Evolutionary conservation across 1,284 basidiomycete species (phyloP).

Genomic region (Trichosporon sp.): DNA sequence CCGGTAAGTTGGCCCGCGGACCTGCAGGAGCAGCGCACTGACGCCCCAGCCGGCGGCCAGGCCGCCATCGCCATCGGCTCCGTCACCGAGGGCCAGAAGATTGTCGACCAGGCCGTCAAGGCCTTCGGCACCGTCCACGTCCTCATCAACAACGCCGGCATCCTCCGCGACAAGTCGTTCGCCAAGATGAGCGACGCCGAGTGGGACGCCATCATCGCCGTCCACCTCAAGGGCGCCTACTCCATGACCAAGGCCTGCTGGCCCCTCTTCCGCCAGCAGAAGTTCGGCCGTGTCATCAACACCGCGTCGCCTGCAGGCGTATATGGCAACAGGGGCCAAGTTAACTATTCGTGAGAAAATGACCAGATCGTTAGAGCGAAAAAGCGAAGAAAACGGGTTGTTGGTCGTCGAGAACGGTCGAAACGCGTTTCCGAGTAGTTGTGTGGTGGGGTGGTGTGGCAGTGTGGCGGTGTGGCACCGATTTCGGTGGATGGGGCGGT

Average conservation of each 20-base stretch:
- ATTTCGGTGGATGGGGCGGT: neutral
- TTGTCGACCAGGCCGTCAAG: slow-evolving; percentile 77
- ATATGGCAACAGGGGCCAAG: slow-evolving; percentile 90
- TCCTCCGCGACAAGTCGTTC: slow-evolving; percentile 74
- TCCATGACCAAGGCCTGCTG: slow-evolving; percentile 94
- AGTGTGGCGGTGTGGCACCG: neutral
- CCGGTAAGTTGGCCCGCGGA: slow-evolving; percentile 55
- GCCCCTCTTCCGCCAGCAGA: slow-evolving; percentile 92
- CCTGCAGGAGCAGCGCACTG: neutral
- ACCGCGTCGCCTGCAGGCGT: slow-evolving; percentile 62
- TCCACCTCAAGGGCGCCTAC: slow-evolving; percentile 95
- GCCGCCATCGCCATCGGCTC: slow-evolving; percentile 84
- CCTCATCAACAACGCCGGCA: slow-evolving; percentile 96
- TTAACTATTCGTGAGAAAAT: slow-evolving; percentile 58
- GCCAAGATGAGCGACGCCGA: slow-evolving; percentile 86
- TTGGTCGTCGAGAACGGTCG: neutral
- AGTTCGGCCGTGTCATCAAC: slow-evolving; percentile 88
- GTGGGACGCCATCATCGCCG: slow-evolving; percentile 78
- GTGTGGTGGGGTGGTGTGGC: neutral
- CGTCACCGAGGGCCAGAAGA: slow-evolving; percentile 79
- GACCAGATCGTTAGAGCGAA: neutral
- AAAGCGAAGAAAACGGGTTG: neutral
- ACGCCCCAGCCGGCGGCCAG: slow-evolving; percentile 67
- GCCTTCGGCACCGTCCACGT: slow-evolving; percentile 78
- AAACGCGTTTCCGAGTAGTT: neutral